phyloP scores from a whole-genome alignment of 352 stramenopile species.

The Aphanomyces cochlioides region DNA sequence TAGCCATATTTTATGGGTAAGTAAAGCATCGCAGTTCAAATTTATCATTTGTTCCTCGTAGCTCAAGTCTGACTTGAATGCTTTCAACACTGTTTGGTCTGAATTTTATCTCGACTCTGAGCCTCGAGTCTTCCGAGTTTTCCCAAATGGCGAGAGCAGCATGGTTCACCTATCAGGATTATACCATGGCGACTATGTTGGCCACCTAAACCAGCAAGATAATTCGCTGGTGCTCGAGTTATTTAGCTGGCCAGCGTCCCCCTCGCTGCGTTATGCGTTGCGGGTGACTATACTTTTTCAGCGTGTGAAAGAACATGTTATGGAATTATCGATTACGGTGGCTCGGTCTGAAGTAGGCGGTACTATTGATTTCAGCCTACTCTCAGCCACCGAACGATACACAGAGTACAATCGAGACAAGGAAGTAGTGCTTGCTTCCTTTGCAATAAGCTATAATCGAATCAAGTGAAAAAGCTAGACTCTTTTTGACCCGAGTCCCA shows the following conservation, averaged over 20 bases:
- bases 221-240: not conserved
- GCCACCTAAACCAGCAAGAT: slow-evolving; percentile 27
- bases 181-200: slow-evolving; percentile 59
- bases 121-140: slow-evolving; percentile 54
- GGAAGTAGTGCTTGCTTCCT: not conserved
- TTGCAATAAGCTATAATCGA: not conserved
- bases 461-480: not conserved
- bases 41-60: not conserved
- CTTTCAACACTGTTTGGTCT: not conserved
- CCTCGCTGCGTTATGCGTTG: not conserved
- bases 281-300: not conserved
- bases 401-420: not conserved
- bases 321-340: not conserved
- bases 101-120: slow-evolving; percentile 54
- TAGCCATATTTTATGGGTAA: not conserved
- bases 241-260: not conserved
- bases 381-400: slow-evolving; percentile 1
- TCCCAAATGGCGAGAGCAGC: slow-evolving; percentile 49
- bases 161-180: slow-evolving; percentile 36
- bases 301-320: not conserved
- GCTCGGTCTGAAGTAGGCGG: not conserved
- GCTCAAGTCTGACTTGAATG: not conserved
- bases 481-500: too few relatives aligned
- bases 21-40: not conserved
- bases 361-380: not conserved